phyloP scores from a whole-genome alignment of 1,284 basidiomycete genomes.

The Entoloma clypeatum region DNA sequence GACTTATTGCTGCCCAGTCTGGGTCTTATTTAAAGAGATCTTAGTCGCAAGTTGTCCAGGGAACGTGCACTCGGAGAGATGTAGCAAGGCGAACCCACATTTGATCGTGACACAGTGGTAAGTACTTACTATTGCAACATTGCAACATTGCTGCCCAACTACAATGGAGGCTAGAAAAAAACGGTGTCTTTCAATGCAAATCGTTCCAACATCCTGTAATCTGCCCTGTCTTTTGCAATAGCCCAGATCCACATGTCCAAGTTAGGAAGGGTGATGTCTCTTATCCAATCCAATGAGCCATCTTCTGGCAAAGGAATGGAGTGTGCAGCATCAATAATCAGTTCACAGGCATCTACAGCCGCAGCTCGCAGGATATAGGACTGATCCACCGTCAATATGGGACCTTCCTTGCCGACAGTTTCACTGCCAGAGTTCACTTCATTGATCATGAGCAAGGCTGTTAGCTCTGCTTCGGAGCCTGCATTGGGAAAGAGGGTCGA shows the following conservation, averaged over 20 bases:
- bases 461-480: constrained; percentile 34
- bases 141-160: too few relatives aligned
- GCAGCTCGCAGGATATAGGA: constrained; percentile 78
- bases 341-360: constrained; percentile 71
- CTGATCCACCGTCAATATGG: constrained; percentile 54
- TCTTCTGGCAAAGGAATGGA: constrained; percentile 30
- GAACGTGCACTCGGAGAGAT: too few relatives aligned
- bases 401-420: constrained; percentile 53
- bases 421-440: constrained; percentile 19
- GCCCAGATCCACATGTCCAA: constrained; percentile 76
- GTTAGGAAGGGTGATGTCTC: constrained; percentile 52
- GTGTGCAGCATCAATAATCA: constrained; percentile 55
- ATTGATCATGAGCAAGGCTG: constrained; percentile 34
- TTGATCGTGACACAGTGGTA: too few relatives aligned
- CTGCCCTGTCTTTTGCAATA: constrained; percentile 67
- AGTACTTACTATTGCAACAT: too few relatives aligned
- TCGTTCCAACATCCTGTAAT: constrained; percentile 60
- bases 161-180: constrained; percentile 67
- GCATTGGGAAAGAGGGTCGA: constrained; percentile 43
- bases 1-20: too few relatives aligned
- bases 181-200: constrained; percentile 61
- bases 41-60: too few relatives aligned
- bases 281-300: constrained; percentile 46
- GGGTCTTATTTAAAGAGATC: too few relatives aligned
- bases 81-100: too few relatives aligned